Percentiles rank a stretch among this genome's conserved stretches.
phyloP scores from a whole-genome alignment of 2,329 filamentous ascomycete species.

The Ceratocystiopsis brevicomis region DNA sequence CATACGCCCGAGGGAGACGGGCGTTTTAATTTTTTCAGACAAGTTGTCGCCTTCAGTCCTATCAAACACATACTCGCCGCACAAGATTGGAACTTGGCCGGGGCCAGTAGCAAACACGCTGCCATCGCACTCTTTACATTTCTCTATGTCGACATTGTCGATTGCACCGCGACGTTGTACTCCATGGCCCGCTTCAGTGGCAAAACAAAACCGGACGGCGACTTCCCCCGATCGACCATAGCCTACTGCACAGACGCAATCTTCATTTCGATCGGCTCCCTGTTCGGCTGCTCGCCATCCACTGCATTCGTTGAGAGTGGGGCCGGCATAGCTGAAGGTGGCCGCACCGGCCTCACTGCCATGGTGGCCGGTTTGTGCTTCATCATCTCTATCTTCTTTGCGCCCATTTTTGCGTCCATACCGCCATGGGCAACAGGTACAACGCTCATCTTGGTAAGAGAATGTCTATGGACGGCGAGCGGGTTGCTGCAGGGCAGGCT shows the following conservation, averaged over 20 bases:
- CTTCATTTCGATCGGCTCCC: constrained; percentile 50
- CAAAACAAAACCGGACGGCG: constrained; percentile 41
- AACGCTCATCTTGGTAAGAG: constrained; percentile 44
- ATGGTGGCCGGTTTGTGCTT: constrained; percentile 53
- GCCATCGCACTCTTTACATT: constrained; percentile 57
- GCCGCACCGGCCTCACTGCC: constrained; percentile 52
- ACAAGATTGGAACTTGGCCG: constrained; percentile 45
- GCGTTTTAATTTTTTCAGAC: constrained; percentile 53
- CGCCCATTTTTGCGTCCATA: constrained; percentile 58
- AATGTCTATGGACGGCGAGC: too few species aligned
- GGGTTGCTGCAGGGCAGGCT: too few species aligned
- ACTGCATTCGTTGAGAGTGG: constrained; percentile 61
- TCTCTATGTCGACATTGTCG: constrained; percentile 62
- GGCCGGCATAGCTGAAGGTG: constrained; percentile 58
- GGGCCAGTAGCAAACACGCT: constrained; percentile 39
- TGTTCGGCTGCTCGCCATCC: constrained; percentile 52
- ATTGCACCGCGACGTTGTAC: constrained; percentile 59
- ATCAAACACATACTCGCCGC: constrained; percentile 43
- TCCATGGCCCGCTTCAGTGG: constrained; percentile 60
- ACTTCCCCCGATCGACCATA: constrained; percentile 69
- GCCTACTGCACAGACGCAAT: constrained; percentile 58
- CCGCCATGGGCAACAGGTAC: constrained; percentile 63
- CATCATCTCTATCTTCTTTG: constrained; percentile 53
- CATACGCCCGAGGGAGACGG: constrained; percentile 42
- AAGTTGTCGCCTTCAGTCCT: constrained; percentile 53